Percentiles rank a stretch among this genome's conserved stretches.
phyloP scores from a whole-genome alignment of 83 land plant genomes.

The Isoetes engelmannii region DNA sequence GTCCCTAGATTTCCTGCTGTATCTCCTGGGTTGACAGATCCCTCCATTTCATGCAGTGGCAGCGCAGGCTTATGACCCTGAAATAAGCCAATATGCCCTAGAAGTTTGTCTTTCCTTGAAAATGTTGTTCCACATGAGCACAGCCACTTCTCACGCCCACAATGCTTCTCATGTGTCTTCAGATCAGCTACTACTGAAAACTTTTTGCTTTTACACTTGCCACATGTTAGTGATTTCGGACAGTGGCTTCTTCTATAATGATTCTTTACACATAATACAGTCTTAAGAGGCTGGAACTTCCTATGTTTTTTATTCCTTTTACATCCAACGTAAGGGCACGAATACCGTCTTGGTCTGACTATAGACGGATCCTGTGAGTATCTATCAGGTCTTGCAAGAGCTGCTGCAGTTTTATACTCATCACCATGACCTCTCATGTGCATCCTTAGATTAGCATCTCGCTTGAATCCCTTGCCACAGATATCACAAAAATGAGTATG shows the following conservation, averaged over 20 bases:
- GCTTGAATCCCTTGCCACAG: slow-evolving; percentile 75
- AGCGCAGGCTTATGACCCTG: slow-evolving; percentile 59
- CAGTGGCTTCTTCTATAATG: slow-evolving; percentile 85
- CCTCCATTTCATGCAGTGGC: slow-evolving; percentile 17
- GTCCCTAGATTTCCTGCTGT: too few relatives aligned
- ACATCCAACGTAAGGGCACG: slow-evolving; percentile 74
- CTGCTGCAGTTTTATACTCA: slow-evolving; percentile 67
- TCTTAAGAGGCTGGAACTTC: slow-evolving; percentile 69
- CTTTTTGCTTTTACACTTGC: slow-evolving; percentile 55
- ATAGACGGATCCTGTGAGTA: slow-evolving; percentile 2
- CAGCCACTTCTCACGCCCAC: slow-evolving; percentile 62
- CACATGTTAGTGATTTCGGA: slow-evolving; percentile 69
- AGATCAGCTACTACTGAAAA: slow-evolving; percentile 74
- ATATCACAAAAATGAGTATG: slow-evolving; percentile 77
- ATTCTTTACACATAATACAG: slow-evolving; percentile 71
- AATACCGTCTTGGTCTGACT: slow-evolving; percentile 38
- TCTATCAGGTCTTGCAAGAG: slow-evolving; percentile 45
- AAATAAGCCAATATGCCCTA: slow-evolving; percentile 69
- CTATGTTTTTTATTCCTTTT: slow-evolving; percentile 60
- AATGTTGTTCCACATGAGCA: slow-evolving; percentile 81
- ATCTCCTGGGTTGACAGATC: too few relatives aligned
- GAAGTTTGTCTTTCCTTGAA: slow-evolving; percentile 73
- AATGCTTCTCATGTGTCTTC: slow-evolving; percentile 81
- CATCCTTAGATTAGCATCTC: slow-evolving; percentile 77
- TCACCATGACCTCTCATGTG: slow-evolving; percentile 88